These are phyloP conservation scores for Tetraselmis striata DNA, from an alignment of 139 green algal genomes.

Conservation along the genomic window DNA sequence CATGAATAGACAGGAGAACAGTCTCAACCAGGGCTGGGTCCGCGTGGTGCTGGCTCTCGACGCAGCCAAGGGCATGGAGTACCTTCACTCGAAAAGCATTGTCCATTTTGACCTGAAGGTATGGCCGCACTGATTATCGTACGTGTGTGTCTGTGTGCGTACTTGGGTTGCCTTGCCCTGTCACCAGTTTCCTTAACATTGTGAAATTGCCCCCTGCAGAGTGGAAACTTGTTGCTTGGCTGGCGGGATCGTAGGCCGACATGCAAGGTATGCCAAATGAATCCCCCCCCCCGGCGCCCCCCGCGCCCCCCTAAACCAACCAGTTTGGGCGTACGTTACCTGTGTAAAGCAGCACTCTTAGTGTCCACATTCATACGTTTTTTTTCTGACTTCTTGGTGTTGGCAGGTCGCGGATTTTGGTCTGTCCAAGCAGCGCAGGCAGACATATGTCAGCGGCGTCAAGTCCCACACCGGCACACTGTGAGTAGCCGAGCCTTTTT, in stretches of 20 bases:
- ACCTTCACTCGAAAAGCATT: slow-evolving; percentile 64
- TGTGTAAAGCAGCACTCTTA: no score
- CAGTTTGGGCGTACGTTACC: no score
- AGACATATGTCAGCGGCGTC: slow-evolving; percentile 67
- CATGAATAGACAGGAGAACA: slow-evolving; percentile 40
- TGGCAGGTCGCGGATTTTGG: slow-evolving; percentile 66
- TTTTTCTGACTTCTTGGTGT: no score
- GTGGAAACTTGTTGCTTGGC: slow-evolving; percentile 60
- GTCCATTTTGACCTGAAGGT: slow-evolving; percentile 77
- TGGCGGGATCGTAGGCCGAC: slow-evolving; percentile 50
- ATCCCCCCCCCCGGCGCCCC: no score
- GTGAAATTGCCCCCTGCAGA: slow-evolving; percentile 11
- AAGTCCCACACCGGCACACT: slow-evolving; percentile 63
- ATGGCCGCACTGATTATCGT: not conserved
- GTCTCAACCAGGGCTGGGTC: slow-evolving; percentile 29
- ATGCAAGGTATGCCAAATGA: slow-evolving; percentile 56
- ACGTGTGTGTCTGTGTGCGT: no score
- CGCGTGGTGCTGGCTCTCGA: slow-evolving; percentile 44
- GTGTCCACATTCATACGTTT: no score
- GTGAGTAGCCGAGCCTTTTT: no score
- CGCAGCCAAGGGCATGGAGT: slow-evolving; percentile 68
- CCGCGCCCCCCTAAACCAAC: no score
- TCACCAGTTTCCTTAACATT: no score
- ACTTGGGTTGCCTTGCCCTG: no score
- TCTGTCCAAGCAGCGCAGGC: slow-evolving; percentile 43